phyloP scores from a whole-genome alignment of 148 eudicot genomes.

The Rhododendron griersonianum region DNA sequence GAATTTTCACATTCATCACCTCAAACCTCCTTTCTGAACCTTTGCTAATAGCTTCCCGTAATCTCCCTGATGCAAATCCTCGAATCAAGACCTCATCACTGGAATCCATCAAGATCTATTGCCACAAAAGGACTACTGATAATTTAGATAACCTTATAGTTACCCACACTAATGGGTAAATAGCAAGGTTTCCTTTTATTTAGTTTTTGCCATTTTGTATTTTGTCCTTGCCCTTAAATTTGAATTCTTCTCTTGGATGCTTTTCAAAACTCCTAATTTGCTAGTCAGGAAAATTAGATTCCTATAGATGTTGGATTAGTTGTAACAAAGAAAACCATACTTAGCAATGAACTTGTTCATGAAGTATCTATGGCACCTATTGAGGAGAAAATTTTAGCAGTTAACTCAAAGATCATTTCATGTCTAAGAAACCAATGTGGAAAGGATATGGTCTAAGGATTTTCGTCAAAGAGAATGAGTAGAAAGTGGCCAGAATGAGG shows the following conservation, averaged over 20 bases:
- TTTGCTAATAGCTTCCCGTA: neutral
- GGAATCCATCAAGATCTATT: neutral
- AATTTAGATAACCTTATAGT: no score
- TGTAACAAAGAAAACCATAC: no score
- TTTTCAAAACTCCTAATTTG: no score
- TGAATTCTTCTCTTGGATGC: no score
- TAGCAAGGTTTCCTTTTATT: neutral
- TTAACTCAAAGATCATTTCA: neutral
- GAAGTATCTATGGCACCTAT: neutral
- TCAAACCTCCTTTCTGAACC: neutral
- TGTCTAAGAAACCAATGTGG: neutral
- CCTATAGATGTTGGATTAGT: no score
- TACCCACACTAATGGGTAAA: neutral
- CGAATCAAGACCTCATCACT: neutral
- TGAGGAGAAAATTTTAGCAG: neutral
- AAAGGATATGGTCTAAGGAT: neutral
- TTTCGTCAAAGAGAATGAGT: neutral
- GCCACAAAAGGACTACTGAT: neutral
- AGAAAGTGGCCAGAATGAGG: neutral
- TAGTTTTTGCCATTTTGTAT: no score
- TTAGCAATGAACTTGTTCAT: neutral
- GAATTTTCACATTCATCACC: neutral
- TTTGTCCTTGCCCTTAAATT: no score
- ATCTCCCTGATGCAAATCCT: neutral
- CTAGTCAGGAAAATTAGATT: no score